phyloP scores from a whole-genome alignment of 352 stramenopile species.

The Globisporangium okanoganense region DNA sequence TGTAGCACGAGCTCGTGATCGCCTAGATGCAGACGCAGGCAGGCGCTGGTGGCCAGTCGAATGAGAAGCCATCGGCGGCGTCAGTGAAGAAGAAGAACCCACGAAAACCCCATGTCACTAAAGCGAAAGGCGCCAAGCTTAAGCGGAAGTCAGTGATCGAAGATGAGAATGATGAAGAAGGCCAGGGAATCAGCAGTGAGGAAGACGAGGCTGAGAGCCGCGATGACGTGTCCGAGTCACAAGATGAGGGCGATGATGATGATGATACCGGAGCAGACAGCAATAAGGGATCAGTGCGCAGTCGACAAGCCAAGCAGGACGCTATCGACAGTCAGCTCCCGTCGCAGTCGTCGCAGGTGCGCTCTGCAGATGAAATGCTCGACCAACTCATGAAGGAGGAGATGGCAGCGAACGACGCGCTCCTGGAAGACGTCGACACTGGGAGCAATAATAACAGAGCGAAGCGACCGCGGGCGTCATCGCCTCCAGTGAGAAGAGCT shows the following conservation, averaged over 20 bases:
- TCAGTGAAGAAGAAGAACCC: constrained; percentile 1
- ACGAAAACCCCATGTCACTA: neutral
- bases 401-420: too few relatives aligned
- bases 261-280: constrained; percentile 2
- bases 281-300: neutral
- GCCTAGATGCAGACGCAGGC: neutral
- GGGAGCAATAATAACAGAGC: too few relatives aligned
- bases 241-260: constrained; percentile 9
- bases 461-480: neutral
- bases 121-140: constrained; percentile 32
- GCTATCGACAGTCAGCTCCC: constrained; percentile 32
- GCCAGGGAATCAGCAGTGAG: neutral
- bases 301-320: constrained; percentile 11
- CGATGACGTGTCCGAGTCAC: constrained; percentile 17
- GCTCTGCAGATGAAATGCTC: constrained; percentile 32
- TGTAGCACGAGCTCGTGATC: constrained; percentile 30
- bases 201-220: constrained; percentile 13
- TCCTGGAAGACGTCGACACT: too few relatives aligned
- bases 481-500: neutral
- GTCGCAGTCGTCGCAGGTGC: constrained; percentile 29
- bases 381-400: constrained; percentile 44
- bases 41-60: neutral
- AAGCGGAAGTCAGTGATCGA: constrained; percentile 14
- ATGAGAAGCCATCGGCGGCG: neutral
- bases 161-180: constrained; percentile 19